Conservation (phyloP, 2,329 filamentous ascomycete species). For the Curvularia sp. region DNA sequence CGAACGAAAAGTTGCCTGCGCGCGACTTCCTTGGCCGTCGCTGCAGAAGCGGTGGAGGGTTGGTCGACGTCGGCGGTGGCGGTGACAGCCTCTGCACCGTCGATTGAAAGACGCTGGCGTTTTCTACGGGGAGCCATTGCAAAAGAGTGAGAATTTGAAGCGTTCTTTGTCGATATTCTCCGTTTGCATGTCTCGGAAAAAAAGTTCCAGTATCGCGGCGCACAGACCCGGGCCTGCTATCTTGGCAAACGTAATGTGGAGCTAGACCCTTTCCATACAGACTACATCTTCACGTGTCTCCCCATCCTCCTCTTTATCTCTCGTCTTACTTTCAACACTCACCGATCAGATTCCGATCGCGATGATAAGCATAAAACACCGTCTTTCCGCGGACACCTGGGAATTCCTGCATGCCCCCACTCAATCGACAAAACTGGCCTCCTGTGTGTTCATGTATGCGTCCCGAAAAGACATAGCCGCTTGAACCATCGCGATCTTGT, state of each 20-base stretch:
- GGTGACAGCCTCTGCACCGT: slow-evolving; percentile 45
- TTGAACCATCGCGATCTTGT: neutral
- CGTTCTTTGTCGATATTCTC: slow-evolving; percentile 4
- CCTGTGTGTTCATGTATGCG: slow-evolving; percentile 2
- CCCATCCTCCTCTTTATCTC: neutral
- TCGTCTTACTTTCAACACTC: neutral
- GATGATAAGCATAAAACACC: slow-evolving; percentile 8
- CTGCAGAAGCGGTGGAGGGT: slow-evolving; percentile 22
- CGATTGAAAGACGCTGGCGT: slow-evolving; percentile 51
- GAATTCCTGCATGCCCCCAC: slow-evolving; percentile 16
- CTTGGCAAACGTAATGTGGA: slow-evolving; percentile 19
- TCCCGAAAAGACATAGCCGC: slow-evolving; percentile 2
- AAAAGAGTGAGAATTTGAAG: neutral
- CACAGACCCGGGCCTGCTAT: slow-evolving; percentile 15
- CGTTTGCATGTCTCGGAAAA: slow-evolving; percentile 13
- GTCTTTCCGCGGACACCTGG: slow-evolving; percentile 4
- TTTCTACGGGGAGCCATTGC: slow-evolving; percentile 53
- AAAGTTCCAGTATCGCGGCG: slow-evolving; percentile 24
- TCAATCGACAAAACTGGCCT: slow-evolving; percentile 1
- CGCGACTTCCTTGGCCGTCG: slow-evolving; percentile 40
- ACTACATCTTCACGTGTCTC: slow-evolving; percentile 3
- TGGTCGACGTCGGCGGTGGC: slow-evolving; percentile 35
- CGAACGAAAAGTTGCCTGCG: slow-evolving; percentile 80
- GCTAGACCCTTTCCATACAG: slow-evolving; percentile 6
- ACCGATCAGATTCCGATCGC: slow-evolving; percentile 12